A percentile compares a stretch with the other conserved stretches of the same genome.
Evolutionary conservation across 1,139 yeast genomes (phyloP).

Genomic region (Blastobotrys buckinghamii): DNA sequence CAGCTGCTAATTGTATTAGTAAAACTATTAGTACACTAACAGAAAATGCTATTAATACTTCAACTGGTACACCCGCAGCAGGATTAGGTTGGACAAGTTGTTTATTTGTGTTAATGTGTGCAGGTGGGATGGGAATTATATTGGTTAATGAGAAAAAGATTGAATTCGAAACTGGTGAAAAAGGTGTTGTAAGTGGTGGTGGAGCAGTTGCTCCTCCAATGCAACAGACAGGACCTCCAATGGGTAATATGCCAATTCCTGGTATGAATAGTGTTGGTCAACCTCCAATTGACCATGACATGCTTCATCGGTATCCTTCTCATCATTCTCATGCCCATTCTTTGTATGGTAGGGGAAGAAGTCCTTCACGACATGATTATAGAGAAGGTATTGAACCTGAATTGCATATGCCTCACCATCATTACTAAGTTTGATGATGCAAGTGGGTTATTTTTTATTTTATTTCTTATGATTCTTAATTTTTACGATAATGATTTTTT

Average conservation of each 20-base stretch:
- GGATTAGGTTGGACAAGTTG: constrained; percentile 25
- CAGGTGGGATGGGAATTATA: constrained; percentile 19
- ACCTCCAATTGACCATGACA: background rate
- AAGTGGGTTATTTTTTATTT: too few relatives aligned
- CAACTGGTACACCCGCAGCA: constrained; percentile 18
- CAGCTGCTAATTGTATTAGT: constrained; percentile 17
- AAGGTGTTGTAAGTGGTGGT: constrained; percentile 9
- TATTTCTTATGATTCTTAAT: too few relatives aligned
- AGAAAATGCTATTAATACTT: constrained; percentile 13
- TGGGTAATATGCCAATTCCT: background rate
- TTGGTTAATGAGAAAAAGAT: constrained; percentile 16
- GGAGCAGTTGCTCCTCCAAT: background rate
- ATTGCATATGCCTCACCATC: constrained; percentile 2
- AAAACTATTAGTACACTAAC: constrained; percentile 16
- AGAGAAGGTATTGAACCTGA: constrained; percentile 3
- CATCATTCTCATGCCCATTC: background rate
- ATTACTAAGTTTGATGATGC: background rate
- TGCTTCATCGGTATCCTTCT: constrained; percentile 1
- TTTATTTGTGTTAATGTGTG: constrained; percentile 17
- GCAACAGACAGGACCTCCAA: background rate
- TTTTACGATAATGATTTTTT: too few relatives aligned
- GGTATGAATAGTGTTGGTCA: background rate
- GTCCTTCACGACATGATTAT: background rate
- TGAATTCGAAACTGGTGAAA: constrained; percentile 13
- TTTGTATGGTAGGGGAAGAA: constrained; percentile 1